Conservation (phyloP, 768 basidiomycete species). For the Pleurotus tuber-regium region DNA sequence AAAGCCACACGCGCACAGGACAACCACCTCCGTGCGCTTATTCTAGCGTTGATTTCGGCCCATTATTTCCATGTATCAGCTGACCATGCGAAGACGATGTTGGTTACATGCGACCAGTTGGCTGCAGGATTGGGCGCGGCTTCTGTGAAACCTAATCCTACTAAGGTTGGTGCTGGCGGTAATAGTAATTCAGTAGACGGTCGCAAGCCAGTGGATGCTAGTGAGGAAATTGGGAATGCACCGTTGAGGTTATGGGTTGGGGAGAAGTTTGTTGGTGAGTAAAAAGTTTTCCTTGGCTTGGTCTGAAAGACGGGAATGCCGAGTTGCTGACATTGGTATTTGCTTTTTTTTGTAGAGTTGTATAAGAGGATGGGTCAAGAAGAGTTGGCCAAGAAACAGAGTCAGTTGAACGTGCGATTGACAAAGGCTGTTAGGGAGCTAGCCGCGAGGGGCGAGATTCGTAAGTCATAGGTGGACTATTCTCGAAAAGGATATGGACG, state of each 20-base stretch:
- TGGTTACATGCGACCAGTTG: slow-evolving; percentile 66
- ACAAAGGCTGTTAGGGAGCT: background rate
- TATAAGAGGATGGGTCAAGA: slow-evolving; percentile 56
- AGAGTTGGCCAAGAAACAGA: slow-evolving; percentile 44
- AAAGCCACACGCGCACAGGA: slow-evolving; percentile 59
- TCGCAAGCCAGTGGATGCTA: slow-evolving; percentile 12
- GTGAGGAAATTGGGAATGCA: slow-evolving; percentile 54
- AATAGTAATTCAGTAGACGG: too few relatives aligned
- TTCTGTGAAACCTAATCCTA: slow-evolving; percentile 22
- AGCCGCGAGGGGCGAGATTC: background rate
- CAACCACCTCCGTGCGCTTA: slow-evolving; percentile 69
- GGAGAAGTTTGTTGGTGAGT: slow-evolving; percentile 62
- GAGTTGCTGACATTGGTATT: too few relatives aligned
- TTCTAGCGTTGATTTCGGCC: slow-evolving; percentile 64
- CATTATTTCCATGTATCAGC: slow-evolving; percentile 71
- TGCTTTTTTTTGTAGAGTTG: slow-evolving; percentile 40
- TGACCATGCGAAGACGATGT: slow-evolving; percentile 65
- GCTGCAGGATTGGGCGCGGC: slow-evolving; percentile 65
- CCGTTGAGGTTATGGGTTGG: slow-evolving; percentile 72
- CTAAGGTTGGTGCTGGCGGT: slow-evolving; percentile 10
- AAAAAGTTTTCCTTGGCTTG: too few relatives aligned
- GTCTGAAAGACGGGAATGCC: too few relatives aligned
- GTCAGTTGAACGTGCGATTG: slow-evolving; percentile 33
- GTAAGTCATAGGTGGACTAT: too few relatives aligned
- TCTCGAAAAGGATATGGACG: too few relatives aligned